A percentile compares a stretch with the other conserved stretches of the same genome.
phyloP scores from a whole-genome alignment of 805 yeast genomes.

The Wickerhamiella hasegawae region DNA sequence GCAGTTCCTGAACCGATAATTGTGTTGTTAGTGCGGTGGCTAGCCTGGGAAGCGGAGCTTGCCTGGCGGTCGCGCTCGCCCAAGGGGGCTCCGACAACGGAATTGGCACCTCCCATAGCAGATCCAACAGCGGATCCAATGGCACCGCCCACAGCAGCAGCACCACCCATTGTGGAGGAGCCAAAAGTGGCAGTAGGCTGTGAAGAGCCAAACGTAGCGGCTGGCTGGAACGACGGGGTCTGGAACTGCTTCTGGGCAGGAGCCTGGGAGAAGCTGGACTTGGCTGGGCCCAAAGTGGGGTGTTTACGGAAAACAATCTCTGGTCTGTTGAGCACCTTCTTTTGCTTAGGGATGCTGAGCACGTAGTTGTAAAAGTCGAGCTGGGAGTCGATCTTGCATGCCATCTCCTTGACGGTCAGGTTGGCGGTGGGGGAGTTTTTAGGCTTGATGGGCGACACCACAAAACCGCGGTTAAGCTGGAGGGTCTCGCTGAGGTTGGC shows the following conservation, averaged over 20 bases:
- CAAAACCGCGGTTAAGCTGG: slow-evolving; percentile 70
- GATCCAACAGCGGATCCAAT: no score
- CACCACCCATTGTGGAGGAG: background rate
- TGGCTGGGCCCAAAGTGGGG: slow-evolving; percentile 17
- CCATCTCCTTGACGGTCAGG: slow-evolving; percentile 60
- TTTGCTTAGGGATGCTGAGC: slow-evolving; percentile 20
- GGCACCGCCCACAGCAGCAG: background rate
- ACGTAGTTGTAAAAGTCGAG: slow-evolving; percentile 62
- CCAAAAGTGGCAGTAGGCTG: background rate
- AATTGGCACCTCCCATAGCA: background rate
- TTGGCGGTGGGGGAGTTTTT: slow-evolving; percentile 25
- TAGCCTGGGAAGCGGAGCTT: slow-evolving; percentile 2
- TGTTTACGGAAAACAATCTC: slow-evolving; percentile 21
- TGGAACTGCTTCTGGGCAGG: slow-evolving; percentile 1
- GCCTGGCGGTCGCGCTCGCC: slow-evolving; percentile 4
- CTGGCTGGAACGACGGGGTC: background rate
- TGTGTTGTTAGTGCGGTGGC: slow-evolving; percentile 8
- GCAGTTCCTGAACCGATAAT: slow-evolving; percentile 15
- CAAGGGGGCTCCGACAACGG: background rate
- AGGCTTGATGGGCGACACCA: slow-evolving; percentile 56
- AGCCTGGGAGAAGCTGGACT: background rate
- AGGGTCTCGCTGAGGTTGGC: slow-evolving; percentile 77
- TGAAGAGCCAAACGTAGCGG: background rate
- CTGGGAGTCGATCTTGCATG: slow-evolving; percentile 68
- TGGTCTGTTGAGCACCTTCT: slow-evolving; percentile 19